Conservation (phyloP, 129 eudicot genomes). For the Apium graveolens region DNA sequence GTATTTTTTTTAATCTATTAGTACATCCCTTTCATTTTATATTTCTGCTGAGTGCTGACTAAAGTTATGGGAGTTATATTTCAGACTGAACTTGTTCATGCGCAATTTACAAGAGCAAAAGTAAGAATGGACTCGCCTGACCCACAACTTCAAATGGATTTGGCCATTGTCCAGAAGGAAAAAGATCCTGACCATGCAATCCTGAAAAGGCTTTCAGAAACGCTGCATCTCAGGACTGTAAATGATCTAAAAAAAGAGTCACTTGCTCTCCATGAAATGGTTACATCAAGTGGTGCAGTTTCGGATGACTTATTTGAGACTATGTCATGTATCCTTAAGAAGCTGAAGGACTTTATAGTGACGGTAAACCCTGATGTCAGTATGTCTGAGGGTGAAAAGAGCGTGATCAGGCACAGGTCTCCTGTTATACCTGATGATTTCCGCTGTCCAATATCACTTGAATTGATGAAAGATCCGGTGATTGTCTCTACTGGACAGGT, state of each 20-base stretch:
- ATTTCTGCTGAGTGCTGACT: neutral
- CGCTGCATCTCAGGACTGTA: slow-evolving; percentile 55
- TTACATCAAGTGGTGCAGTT: slow-evolving; percentile 43
- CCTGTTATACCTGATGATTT: slow-evolving; percentile 97
- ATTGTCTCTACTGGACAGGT: slow-evolving; percentile 99
- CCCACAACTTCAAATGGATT: slow-evolving; percentile 53
- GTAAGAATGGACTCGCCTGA: slow-evolving; percentile 69
- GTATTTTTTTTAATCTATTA: slow-evolving; percentile 23
- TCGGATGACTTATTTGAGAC: slow-evolving; percentile 65
- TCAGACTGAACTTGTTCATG: slow-evolving; percentile 78
- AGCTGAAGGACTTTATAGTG: slow-evolving; percentile 61
- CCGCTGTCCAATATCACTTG: slow-evolving; percentile 94
- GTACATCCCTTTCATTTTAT: neutral
- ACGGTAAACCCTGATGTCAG: slow-evolving; percentile 40
- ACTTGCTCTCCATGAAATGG: slow-evolving; percentile 66
- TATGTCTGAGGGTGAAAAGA: slow-evolving; percentile 45
- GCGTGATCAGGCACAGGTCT: slow-evolving; percentile 71
- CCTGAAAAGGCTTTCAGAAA: slow-evolving; percentile 67
- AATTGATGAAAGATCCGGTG: slow-evolving; percentile 97
- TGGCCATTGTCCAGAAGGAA: slow-evolving; percentile 49
- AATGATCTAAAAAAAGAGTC: slow-evolving; percentile 74
- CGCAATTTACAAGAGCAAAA: slow-evolving; percentile 82
- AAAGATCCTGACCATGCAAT: slow-evolving; percentile 46
- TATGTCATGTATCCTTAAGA: slow-evolving; percentile 58
- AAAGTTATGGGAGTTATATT: neutral